Base-by-base conservation (phyloP, 108 stramenopile species). In the Nannochloropsis gaditana region DNA sequence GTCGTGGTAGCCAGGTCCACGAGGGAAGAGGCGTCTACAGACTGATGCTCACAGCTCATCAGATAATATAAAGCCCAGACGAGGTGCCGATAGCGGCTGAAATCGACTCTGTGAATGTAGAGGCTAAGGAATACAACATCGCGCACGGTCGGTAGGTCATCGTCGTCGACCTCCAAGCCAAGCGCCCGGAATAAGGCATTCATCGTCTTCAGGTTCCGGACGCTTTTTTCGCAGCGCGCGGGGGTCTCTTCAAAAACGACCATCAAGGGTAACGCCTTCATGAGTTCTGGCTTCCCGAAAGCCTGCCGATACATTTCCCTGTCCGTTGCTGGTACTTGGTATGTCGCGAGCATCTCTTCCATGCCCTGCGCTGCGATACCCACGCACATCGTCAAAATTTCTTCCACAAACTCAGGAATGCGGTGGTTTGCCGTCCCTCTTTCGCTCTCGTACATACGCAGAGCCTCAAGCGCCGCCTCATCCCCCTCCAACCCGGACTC, bases 1-100 rank as follows among this genome's bases (percentile, higher is more conserved):
- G 59, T 73, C 59, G 59, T n/a, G 15, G 59, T 73, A n/a, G 59
- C 59, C 6, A 31, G 31, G 31, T 31, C 31, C 31, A 31, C 31
- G 31, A 31, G 31, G 1, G 31, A 31, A 1, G 31, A 31, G 31
- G 31, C 31, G 31, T 31, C 31, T 31, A 31, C 31, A 31, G 59
- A 73, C 59, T 73, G 59, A 73, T 73, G n/a, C 59, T 73, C 19
- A 73, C 59, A 73, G 59, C 59, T 73, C 59, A 73, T 73, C 19
- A 73, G 59, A 6, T 73, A 73, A n/a, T 73, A 73, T 15, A 73
- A n/a, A 73, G 59, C 59, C 59, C 59, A 73, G 59, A 73, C 59
- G 2, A 73, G 59, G 59, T n/a, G 59, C 4, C n/a, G 59, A 73
- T 73, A 73, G 59, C 59, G 59, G 15, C 19, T n/a, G 6, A 73